phyloP scores from a whole-genome alignment of 1,284 basidiomycete genomes.

The Cryptococcus deneoformans region DNA sequence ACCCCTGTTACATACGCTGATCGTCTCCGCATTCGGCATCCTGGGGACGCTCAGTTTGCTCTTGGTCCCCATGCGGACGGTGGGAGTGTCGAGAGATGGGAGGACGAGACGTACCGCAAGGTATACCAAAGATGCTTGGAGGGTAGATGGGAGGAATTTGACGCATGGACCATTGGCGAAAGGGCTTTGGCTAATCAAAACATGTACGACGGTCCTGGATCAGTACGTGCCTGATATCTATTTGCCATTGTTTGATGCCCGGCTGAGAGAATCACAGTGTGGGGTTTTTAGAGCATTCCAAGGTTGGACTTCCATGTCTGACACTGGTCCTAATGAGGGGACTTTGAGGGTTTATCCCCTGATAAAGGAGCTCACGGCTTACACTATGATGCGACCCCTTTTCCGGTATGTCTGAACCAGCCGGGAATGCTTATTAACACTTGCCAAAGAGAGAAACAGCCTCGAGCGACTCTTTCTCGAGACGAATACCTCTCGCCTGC shows the following conservation, averaged over 20 bases:
- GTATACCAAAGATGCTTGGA: slow-evolving; percentile 60
- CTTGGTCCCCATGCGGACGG: slow-evolving; percentile 74
- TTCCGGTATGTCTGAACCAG: slow-evolving; percentile 52
- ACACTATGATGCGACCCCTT: slow-evolving; percentile 74
- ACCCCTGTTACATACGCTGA: slow-evolving; percentile 70
- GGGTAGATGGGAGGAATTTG: slow-evolving; percentile 58
- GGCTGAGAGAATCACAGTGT: slow-evolving; percentile 53
- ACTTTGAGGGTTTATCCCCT: slow-evolving; percentile 76
- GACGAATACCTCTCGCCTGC: slow-evolving; percentile 53
- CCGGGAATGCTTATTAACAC: not conserved
- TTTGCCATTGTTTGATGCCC: not conserved
- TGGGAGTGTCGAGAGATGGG: slow-evolving; percentile 73
- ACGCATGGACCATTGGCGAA: slow-evolving; percentile 40
- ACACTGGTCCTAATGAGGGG: slow-evolving; percentile 61
- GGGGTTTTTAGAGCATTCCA: slow-evolving; percentile 72
- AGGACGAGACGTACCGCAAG: slow-evolving; percentile 61
- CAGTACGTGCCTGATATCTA: slow-evolving; percentile 14
- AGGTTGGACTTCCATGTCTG: slow-evolving; percentile 61
- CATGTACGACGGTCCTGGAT: slow-evolving; percentile 43
- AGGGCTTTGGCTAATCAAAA: slow-evolving; percentile 38
- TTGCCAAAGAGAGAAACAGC: not conserved
- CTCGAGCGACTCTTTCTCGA: slow-evolving; percentile 13
- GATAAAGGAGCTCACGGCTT: slow-evolving; percentile 69
- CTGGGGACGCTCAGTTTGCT: slow-evolving; percentile 67
- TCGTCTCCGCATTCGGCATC: slow-evolving; percentile 67